These are phyloP conservation scores for Dillenia suffruticosa DNA, from an alignment of 164 flowering plant species.

Conservation along the genomic window DNA sequence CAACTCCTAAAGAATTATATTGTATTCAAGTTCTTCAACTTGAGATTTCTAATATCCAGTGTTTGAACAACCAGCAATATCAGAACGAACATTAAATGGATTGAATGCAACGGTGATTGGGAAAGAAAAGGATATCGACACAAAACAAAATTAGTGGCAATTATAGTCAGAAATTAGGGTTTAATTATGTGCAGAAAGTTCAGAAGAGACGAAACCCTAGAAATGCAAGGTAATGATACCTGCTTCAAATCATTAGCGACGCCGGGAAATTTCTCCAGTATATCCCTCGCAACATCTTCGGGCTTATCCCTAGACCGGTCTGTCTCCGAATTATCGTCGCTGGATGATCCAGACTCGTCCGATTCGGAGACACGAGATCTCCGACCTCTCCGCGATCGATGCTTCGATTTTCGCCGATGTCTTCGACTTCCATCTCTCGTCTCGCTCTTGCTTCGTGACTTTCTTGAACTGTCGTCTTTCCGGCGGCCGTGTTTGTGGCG, in stretches of 20 bases:
- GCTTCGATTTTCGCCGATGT: constrained; percentile 8
- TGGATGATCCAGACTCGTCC: constrained; percentile 23
- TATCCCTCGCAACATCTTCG: constrained; percentile 31
- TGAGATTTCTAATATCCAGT: no score
- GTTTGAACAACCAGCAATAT: no score
- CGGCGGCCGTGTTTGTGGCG: constrained; percentile 6
- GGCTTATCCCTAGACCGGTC: constrained; percentile 21
- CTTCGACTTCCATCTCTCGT: constrained; percentile 13
- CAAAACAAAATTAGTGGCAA: no score
- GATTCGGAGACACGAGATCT: constrained; percentile 18
- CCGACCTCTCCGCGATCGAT: constrained; percentile 10
- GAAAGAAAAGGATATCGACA: no score
- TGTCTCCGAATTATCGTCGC: constrained; percentile 16
- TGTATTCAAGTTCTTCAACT: no score
- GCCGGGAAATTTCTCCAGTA: constrained; percentile 52
- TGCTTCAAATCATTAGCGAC: constrained; percentile 58
- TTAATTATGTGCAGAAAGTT: neutral
- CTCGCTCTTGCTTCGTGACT: constrained; percentile 8
- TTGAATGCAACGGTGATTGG: no score
- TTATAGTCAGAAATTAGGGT: no score
- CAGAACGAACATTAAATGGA: no score
- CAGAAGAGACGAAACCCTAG: neutral
- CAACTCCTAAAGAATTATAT: no score
- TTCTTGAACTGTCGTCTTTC: constrained; percentile 8
- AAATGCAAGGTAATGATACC: constrained; percentile 26